phyloP scores from a whole-genome alignment of 768 basidiomycete genomes.

The Leucosporidium scottii region DNA sequence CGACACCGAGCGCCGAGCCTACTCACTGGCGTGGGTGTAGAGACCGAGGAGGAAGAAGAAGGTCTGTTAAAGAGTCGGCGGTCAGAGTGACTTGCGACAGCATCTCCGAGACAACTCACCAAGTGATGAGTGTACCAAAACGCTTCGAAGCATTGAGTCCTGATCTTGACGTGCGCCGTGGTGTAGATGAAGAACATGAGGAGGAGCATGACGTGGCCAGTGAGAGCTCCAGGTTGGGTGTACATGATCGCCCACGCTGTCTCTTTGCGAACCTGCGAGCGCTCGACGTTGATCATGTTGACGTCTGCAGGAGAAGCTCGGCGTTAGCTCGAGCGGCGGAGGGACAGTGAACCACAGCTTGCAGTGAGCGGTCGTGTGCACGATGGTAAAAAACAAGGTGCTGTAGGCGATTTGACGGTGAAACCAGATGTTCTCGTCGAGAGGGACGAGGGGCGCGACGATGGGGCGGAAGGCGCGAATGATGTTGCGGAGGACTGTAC shows the following conservation, averaged over 20 bases:
- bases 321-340: slow-evolving; percentile 13
- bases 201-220: slow-evolving; percentile 90
- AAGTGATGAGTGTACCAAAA: slow-evolving; percentile 94
- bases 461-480: slow-evolving; percentile 75
- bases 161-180: slow-evolving; percentile 81
- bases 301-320: slow-evolving; percentile 47
- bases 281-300: slow-evolving; percentile 82
- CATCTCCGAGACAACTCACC: slow-evolving; percentile 8
- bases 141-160: slow-evolving; percentile 81
- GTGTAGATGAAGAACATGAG: slow-evolving; percentile 80
- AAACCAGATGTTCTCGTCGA: slow-evolving; percentile 93
- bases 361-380: slow-evolving; percentile 85
- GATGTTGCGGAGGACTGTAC: slow-evolving; percentile 67
- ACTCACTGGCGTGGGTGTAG: slow-evolving; percentile 63
- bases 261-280: slow-evolving; percentile 71
- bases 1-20: not conserved
- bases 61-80: slow-evolving; percentile 48
- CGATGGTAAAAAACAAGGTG: slow-evolving; percentile 85
- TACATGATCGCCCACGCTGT: slow-evolving; percentile 79
- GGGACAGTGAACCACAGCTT: slow-evolving; percentile 8
- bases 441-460: slow-evolving; percentile 74
- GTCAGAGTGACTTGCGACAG: not conserved
- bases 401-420: slow-evolving; percentile 65
- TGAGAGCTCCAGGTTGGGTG: slow-evolving; percentile 51
- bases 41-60: slow-evolving; percentile 91